phyloP scores from a whole-genome alignment of 768 basidiomycete species.

The Ramaria sp. region DNA sequence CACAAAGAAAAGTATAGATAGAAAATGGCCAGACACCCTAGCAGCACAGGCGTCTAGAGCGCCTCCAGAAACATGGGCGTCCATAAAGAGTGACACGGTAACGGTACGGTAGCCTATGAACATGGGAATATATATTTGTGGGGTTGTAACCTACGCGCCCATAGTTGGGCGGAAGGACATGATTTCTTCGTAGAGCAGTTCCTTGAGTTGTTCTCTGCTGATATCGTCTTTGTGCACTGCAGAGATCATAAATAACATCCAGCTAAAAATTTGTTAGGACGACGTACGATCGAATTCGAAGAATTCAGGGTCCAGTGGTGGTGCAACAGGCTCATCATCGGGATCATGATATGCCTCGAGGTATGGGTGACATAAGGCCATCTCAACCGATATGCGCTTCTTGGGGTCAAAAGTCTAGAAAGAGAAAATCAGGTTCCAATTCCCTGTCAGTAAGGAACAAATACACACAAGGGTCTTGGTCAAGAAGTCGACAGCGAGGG shows the following conservation, averaged over 20 bases:
- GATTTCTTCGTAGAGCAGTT: slow-evolving; percentile 90
- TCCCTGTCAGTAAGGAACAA: neutral
- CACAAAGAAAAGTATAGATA: neutral
- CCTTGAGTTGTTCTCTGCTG: slow-evolving; percentile 90
- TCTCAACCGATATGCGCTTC: slow-evolving; percentile 90
- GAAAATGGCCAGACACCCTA: neutral
- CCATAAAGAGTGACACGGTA: neutral
- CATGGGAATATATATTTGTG: neutral
- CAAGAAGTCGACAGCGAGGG: slow-evolving; percentile 64
- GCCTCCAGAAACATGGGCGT: neutral
- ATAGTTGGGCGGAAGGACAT: slow-evolving; percentile 67
- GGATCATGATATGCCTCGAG: slow-evolving; percentile 94
- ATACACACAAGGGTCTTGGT: slow-evolving; percentile 66
- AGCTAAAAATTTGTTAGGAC: no score
- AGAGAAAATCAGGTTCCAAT: neutral
- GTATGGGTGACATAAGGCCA: slow-evolving; percentile 91
- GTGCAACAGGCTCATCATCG: slow-evolving; percentile 91
- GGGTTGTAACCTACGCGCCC: neutral
- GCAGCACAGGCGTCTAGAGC: neutral
- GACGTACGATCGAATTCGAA: slow-evolving; percentile 89
- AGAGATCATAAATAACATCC: neutral
- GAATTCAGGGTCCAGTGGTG: slow-evolving; percentile 92
- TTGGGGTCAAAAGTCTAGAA: slow-evolving; percentile 90
- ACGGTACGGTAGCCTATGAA: neutral
- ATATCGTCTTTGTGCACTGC: slow-evolving; percentile 92